Percentiles rank a stretch among this genome's conserved stretches.
These are phyloP conservation scores for Cydonia oblonga DNA, from an alignment of 331 rosid genomes.

Conservation along the genomic window DNA sequence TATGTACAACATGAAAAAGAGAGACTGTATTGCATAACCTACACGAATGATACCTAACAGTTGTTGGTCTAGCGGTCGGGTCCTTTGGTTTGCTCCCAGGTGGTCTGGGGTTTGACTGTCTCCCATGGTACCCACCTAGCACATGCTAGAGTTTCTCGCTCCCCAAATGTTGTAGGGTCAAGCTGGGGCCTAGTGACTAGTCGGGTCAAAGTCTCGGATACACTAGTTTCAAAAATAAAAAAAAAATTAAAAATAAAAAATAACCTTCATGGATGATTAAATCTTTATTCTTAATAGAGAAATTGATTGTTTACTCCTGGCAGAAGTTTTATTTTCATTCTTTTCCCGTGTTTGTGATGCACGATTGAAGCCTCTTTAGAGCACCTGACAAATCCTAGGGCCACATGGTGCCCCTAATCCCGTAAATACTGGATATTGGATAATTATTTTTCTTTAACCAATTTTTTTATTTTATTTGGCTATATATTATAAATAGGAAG, in stretches of 20 bases:
- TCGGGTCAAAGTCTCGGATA: too few relatives aligned
- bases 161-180: too few relatives aligned
- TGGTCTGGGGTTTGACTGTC: too few relatives aligned
- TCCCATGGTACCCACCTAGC: too few relatives aligned
- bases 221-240: too few relatives aligned
- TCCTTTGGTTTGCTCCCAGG: too few relatives aligned
- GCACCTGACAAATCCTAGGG: background rate
- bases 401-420: background rate
- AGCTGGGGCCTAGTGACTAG: too few relatives aligned
- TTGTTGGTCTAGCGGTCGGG: too few relatives aligned
- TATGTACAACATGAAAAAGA: background rate
- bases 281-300: background rate
- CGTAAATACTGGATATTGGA: background rate
- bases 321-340: background rate
- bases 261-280: too few relatives aligned
- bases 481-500: background rate
- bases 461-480: background rate
- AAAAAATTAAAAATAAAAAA: too few relatives aligned
- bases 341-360: background rate
- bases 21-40: constrained; percentile 7
- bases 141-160: too few relatives aligned
- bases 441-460: background rate
- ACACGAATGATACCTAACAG: background rate
- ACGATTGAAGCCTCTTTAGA: background rate
- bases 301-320: background rate